phyloP scores from a whole-genome alignment of 495 filamentous ascomycete genomes.

The Penicillium tannophilum region DNA sequence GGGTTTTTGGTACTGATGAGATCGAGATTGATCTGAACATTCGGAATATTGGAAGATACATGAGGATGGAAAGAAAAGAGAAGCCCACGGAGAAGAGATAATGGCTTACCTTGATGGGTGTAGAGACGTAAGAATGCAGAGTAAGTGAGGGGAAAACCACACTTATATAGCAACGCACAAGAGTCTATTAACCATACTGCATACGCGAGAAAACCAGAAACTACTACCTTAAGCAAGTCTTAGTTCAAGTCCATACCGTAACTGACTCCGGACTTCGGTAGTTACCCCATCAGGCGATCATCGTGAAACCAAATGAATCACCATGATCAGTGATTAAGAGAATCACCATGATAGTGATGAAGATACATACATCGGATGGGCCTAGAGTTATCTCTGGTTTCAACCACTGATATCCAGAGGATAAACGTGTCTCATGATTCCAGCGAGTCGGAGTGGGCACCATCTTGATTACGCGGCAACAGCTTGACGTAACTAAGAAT shows the following conservation, averaged over 20 bases:
- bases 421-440: not conserved
- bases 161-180: not conserved
- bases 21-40: slow-evolving; percentile 3
- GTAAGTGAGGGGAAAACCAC: not conserved
- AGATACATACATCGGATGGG: not conserved
- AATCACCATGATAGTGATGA: no score
- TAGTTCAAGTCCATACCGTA: not conserved
- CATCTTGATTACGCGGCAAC: not conserved
- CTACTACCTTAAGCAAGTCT: not conserved
- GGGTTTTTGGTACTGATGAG: not conserved
- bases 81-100: not conserved
- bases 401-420: not conserved
- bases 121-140: not conserved
- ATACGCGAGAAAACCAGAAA: not conserved
- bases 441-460: not conserved
- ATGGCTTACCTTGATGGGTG: no score
- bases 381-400: not conserved
- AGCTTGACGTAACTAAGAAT: slow-evolving; percentile 29
- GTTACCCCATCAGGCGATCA: not conserved
- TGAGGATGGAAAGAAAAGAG: not conserved
- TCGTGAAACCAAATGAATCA: not conserved
- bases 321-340: not conserved
- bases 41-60: not conserved
- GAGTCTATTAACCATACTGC: not conserved
- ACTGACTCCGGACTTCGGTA: not conserved